These are phyloP conservation scores for Arthrobotrys musiformis DNA, from an alignment of 2,329 filamentous ascomycete genomes.

Conservation along the genomic window DNA sequence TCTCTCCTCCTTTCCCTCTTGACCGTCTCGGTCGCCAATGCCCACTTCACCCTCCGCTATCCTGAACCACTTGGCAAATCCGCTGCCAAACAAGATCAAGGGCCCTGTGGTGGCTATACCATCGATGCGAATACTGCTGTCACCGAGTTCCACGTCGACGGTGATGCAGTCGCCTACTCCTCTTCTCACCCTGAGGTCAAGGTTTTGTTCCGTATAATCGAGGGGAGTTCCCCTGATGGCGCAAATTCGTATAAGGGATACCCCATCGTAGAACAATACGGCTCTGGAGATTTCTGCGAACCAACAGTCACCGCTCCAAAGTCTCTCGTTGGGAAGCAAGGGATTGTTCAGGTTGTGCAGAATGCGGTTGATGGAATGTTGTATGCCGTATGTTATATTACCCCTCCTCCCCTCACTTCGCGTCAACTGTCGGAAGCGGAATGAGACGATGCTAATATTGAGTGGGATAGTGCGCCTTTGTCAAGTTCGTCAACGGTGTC, in stretches of 20 bases:
- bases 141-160: constrained; percentile 63
- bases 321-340: constrained; percentile 69
- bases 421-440: background rate
- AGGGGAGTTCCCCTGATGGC: constrained; percentile 65
- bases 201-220: constrained; percentile 68
- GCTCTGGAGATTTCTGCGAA: constrained; percentile 69
- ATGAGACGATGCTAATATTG: background rate
- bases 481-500: constrained; percentile 41
- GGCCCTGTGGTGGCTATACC: constrained; percentile 69
- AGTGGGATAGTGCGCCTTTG: constrained; percentile 36
- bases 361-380: constrained; percentile 69
- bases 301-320: constrained; percentile 66
- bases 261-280: constrained; percentile 69
- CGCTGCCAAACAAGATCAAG: constrained; percentile 65
- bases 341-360: constrained; percentile 68
- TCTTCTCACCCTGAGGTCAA: constrained; percentile 68
- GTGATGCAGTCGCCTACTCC: constrained; percentile 67
- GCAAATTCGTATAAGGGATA: constrained; percentile 65
- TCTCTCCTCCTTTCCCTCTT: constrained; percentile 30
- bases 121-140: constrained; percentile 64
- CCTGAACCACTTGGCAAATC: constrained; percentile 67
- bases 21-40: constrained; percentile 59
- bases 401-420: background rate
- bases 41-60: constrained; percentile 69
- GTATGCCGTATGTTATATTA: constrained; percentile 67